These are phyloP conservation scores for Dactylonectria estremocensis DNA, from an alignment of 2,329 filamentous ascomycete genomes.

Conservation along the genomic window DNA sequence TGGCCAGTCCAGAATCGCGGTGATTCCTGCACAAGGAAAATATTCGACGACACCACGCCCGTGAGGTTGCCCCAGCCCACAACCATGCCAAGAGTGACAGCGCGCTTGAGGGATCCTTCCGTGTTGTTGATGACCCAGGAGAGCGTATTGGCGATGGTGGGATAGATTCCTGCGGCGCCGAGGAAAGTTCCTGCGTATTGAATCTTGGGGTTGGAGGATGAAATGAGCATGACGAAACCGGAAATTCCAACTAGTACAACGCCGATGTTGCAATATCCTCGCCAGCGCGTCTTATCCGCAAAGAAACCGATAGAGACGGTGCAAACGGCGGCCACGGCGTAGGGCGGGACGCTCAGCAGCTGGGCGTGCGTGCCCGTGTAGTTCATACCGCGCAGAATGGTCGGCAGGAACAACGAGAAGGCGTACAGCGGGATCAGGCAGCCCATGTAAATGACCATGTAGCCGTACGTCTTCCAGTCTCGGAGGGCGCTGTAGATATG, in stretches of 20 bases:
- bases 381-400: slow-evolving; percentile 63
- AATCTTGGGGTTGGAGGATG: slow-evolving; percentile 65
- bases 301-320: slow-evolving; percentile 76
- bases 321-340: slow-evolving; percentile 72
- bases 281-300: slow-evolving; percentile 74
- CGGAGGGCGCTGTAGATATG: slow-evolving; percentile 80
- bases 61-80: slow-evolving; percentile 85
- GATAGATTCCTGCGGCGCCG: slow-evolving; percentile 80
- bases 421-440: slow-evolving; percentile 66
- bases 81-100: slow-evolving; percentile 79
- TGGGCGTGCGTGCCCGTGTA: slow-evolving; percentile 61
- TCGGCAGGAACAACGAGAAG: slow-evolving; percentile 70
- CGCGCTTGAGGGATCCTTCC: slow-evolving; percentile 74
- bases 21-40: slow-evolving; percentile 63
- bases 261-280: slow-evolving; percentile 78
- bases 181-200: slow-evolving; percentile 80
- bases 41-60: slow-evolving; percentile 75
- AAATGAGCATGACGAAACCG: slow-evolving; percentile 78
- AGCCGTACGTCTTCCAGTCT: slow-evolving; percentile 82
- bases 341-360: slow-evolving; percentile 72
- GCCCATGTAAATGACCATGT: slow-evolving; percentile 65
- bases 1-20: slow-evolving; percentile 66
- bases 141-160: slow-evolving; percentile 79
- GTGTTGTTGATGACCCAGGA: slow-evolving; percentile 81
- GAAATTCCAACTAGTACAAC: slow-evolving; percentile 73